These are phyloP conservation scores for Ogataea trehalophila DNA, from an alignment of 805 yeast genomes.

Conservation along the genomic window DNA sequence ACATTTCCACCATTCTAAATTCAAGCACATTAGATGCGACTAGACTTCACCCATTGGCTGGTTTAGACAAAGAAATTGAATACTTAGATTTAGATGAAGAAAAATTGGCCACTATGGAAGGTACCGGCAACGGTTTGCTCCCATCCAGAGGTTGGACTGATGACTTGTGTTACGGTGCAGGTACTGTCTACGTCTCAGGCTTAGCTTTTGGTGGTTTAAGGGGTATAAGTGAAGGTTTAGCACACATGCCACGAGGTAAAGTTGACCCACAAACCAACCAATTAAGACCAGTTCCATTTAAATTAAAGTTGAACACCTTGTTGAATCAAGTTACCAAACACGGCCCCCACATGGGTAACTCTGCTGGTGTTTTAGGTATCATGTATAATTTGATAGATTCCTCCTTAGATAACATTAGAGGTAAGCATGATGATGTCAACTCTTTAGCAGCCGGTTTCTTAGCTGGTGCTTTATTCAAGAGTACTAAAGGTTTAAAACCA, in stretches of 20 bases:
- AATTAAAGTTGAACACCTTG: slow-evolving; percentile 81
- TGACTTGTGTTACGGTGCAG: slow-evolving; percentile 96
- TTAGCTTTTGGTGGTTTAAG: slow-evolving; percentile 85
- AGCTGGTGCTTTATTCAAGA: slow-evolving; percentile 87
- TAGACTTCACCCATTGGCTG: slow-evolving; percentile 86
- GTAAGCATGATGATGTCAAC: slow-evolving; percentile 81
- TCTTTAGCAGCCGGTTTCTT: slow-evolving; percentile 86
- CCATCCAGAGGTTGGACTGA: slow-evolving; percentile 98
- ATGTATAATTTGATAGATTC: slow-evolving; percentile 84
- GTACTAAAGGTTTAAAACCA: slow-evolving; percentile 79
- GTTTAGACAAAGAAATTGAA: slow-evolving; percentile 84
- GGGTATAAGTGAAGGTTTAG: slow-evolving; percentile 84
- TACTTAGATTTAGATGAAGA: slow-evolving; percentile 88
- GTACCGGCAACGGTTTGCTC: slow-evolving; percentile 74
- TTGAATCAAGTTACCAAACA: slow-evolving; percentile 89
- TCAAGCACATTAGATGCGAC: slow-evolving; percentile 63
- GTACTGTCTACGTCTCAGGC: slow-evolving; percentile 84
- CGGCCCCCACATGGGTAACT: slow-evolving; percentile 94
- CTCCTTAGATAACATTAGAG: slow-evolving; percentile 73
- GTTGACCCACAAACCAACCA: slow-evolving; percentile 55
- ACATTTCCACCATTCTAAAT: slow-evolving; percentile 57
- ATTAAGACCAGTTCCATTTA: slow-evolving; percentile 61
- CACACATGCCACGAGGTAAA: slow-evolving; percentile 56
- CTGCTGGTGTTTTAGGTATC: slow-evolving; percentile 90
- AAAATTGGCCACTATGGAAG: slow-evolving; percentile 68